Conservation (phyloP, 1,284 basidiomycete genomes). For the Crepidotus sp. region DNA sequence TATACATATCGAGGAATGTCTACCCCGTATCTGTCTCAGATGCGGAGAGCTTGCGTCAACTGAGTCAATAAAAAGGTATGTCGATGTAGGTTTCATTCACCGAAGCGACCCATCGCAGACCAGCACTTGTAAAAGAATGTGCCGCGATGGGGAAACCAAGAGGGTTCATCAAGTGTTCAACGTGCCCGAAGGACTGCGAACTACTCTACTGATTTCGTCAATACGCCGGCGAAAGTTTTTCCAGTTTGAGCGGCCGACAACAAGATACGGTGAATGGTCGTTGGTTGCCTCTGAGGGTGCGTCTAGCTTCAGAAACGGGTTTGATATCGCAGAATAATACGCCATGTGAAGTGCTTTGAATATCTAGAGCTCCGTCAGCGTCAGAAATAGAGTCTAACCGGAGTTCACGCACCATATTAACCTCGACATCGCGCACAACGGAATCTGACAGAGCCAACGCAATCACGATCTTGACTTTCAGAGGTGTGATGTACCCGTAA, state of each 20-base stretch:
- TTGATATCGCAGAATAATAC: slow-evolving; percentile 67
- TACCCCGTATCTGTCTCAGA: slow-evolving; percentile 88
- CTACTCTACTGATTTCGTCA: slow-evolving; percentile 59
- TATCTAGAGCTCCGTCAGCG: slow-evolving; percentile 37
- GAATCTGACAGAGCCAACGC: slow-evolving; percentile 69
- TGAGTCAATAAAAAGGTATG: slow-evolving; percentile 69
- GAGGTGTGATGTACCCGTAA: slow-evolving; percentile 75
- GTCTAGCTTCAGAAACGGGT: slow-evolving; percentile 66
- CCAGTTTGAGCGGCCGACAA: slow-evolving; percentile 59
- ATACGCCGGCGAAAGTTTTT: slow-evolving; percentile 56
- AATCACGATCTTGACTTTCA: slow-evolving; percentile 73
- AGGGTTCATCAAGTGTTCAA: slow-evolving; percentile 15
- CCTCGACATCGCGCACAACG: slow-evolving; percentile 66
- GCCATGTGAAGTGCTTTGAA: slow-evolving; percentile 78
- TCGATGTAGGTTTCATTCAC: slow-evolving; percentile 44
- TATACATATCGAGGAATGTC: slow-evolving; percentile 39
- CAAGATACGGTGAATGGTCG: slow-evolving; percentile 47
- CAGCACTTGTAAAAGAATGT: slow-evolving; percentile 7
- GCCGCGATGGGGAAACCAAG: slow-evolving; percentile 16
- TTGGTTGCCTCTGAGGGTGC: slow-evolving; percentile 35
- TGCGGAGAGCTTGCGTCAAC: slow-evolving; percentile 47
- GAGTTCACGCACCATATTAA: slow-evolving; percentile 45
- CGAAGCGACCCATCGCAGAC: slow-evolving; percentile 6
- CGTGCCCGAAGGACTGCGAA: slow-evolving; percentile 31
- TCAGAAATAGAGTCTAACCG: neutral